Percentiles rank a stretch among this genome's conserved stretches.
Conservation (phyloP, 2,329 filamentous ascomycete genomes). For the Venturia aucupariae region DNA sequence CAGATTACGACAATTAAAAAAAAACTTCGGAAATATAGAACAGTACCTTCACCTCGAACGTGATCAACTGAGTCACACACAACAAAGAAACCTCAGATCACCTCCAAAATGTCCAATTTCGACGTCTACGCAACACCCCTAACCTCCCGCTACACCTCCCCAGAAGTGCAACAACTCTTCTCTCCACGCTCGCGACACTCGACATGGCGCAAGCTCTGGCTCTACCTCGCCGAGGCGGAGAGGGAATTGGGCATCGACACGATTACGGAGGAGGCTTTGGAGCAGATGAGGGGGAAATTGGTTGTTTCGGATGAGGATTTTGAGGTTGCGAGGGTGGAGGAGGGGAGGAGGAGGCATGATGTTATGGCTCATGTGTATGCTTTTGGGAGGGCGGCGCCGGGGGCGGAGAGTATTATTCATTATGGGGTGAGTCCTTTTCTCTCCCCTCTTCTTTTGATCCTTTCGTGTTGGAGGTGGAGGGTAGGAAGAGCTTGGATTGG, state of each 20-base stretch:
- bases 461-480: too few species aligned
- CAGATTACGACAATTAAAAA: background rate
- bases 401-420: constrained; percentile 77
- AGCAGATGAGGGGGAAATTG: constrained; percentile 37
- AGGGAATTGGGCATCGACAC: constrained; percentile 64
- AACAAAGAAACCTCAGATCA: background rate
- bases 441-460: background rate
- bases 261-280: constrained; percentile 56
- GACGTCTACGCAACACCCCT: background rate
- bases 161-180: constrained; percentile 1
- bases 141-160: background rate
- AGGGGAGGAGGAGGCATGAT: constrained; percentile 31
- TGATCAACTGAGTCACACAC: too few species aligned
- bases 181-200: constrained; percentile 54
- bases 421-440: constrained; percentile 37
- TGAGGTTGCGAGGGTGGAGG: constrained; percentile 37
- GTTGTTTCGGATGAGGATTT: constrained; percentile 41
- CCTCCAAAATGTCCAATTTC: background rate
- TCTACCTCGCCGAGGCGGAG: constrained; percentile 73
- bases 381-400: constrained; percentile 63
- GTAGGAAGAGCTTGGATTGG: background rate
- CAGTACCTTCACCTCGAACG: too few species aligned
- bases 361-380: constrained; percentile 52
- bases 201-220: constrained; percentile 80
- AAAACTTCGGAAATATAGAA: too few species aligned